Evolutionary conservation across 2,329 filamentous ascomycete genomes (phyloP).

Genomic region (Exserohilum turcica): DNA sequence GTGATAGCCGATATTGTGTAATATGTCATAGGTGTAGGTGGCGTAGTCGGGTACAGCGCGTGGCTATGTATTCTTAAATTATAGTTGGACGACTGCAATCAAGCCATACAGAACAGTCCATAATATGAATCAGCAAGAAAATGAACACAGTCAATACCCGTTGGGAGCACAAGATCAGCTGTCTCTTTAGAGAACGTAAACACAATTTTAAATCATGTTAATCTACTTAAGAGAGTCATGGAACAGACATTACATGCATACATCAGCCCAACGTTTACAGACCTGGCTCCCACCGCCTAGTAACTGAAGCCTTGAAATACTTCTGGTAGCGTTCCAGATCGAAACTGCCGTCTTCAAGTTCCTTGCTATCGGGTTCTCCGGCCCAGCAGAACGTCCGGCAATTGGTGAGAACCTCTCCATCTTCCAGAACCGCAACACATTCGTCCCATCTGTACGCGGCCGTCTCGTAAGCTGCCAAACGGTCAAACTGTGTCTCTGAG

Average conservation of each 20-base stretch:
- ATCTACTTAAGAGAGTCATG: background rate
- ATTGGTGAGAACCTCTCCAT: constrained; percentile 9
- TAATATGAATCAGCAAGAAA: too few species aligned
- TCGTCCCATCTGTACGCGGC: constrained; percentile 23
- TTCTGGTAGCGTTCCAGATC: constrained; percentile 32
- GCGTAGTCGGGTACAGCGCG: too few species aligned
- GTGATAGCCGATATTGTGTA: too few species aligned
- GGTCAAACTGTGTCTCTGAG: constrained; percentile 19
- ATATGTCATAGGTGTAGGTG: too few species aligned
- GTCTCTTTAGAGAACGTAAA: background rate
- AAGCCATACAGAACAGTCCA: too few species aligned
- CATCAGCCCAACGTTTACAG: background rate
- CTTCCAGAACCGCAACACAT: constrained; percentile 20
- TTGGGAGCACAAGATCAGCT: background rate
- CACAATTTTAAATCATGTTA: background rate
- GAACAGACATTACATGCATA: background rate
- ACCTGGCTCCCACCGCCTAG: background rate
- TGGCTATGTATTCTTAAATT: too few species aligned
- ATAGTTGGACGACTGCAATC: too few species aligned
- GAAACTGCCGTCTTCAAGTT: constrained; percentile 30
- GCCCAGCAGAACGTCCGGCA: constrained; percentile 32
- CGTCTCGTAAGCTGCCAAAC: constrained; percentile 29
- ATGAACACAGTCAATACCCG: too few species aligned
- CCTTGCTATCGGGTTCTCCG: constrained; percentile 23
- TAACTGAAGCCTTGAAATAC: constrained; percentile 28